Conservation (phyloP, 1,284 basidiomycete genomes). For the Ceratobasidium sp. region DNA sequence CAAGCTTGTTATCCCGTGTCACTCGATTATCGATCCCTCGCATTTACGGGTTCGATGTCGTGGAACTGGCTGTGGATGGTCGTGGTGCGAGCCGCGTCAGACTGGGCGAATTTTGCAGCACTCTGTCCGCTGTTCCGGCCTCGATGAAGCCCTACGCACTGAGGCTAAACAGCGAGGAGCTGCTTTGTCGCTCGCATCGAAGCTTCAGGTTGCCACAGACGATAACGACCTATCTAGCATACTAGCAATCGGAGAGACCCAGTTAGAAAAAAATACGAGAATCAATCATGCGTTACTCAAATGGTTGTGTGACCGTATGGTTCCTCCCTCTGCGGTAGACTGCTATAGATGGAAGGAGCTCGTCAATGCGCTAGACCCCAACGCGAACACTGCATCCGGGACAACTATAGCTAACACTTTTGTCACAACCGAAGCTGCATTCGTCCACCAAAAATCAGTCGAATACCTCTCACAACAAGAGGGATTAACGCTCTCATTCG, state of each 20-base stretch:
- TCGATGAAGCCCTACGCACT: not conserved
- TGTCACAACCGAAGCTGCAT: conserved; percentile 22
- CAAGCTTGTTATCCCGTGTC: not conserved
- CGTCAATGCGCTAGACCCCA: not conserved
- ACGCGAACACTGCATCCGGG: conserved; percentile 4
- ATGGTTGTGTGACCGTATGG: conserved; percentile 12
- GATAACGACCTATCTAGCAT: not conserved
- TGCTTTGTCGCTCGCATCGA: not conserved
- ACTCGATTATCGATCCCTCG: conserved; percentile 17
- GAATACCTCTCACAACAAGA: conserved; percentile 17
- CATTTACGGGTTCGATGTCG: conserved; percentile 1
- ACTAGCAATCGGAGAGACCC: not conserved
- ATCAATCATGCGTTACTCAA: conserved; percentile 16
- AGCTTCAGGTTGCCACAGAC: not conserved
- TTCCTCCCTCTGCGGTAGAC: conserved; percentile 9
- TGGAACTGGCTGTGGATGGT: conserved; percentile 19
- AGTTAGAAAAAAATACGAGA: not conserved
- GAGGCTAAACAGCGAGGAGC: not conserved
- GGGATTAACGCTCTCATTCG: conserved; percentile 49
- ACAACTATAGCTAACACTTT: not conserved
- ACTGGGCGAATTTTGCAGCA: not conserved
- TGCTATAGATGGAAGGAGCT: conserved; percentile 10
- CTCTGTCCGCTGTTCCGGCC: not conserved
- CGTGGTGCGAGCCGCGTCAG: conserved; percentile 10
- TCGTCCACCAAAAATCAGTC: not conserved